Base-by-base conservation (phyloP, 2,329 filamentous ascomycete species). In the Sphaerulina populicola region DNA sequence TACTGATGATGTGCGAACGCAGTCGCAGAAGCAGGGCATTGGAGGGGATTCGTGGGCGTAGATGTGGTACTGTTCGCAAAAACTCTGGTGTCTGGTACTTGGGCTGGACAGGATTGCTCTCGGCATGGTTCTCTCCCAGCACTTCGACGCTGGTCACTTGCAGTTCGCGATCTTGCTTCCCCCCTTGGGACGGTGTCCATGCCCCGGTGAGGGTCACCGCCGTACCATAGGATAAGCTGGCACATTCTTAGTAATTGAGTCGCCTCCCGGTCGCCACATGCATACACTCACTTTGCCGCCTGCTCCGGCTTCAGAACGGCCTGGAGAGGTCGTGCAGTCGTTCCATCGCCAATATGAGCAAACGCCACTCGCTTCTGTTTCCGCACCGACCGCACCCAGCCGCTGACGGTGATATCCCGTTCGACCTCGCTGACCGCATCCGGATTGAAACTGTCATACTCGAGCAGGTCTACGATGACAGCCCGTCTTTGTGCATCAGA, bases 21-120 rank as follows among this genome's bases (percentile, higher is more conserved):
- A 97, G 78, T 42, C 88, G 84, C 43, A 95, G 75, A 53, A 96
- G 73, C 38, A 88, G 77, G 23, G 88, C 80, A 69, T 94, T 90
- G 65, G 88, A 78, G 0, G 88, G 86, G 14, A 88, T 82, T 62
- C 91, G 85, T 57, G 86, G 73, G 52, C 93, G 85, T 53, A 98
- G 77, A 71, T 98, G 93, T 44, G 91, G 88, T 47, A 95, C 78
- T 10, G 85, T 86, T 52, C 93, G 85, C 55, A 98, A 79, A 68
- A 85, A 97, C 66, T 97, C 91, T 45, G 85, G 76, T 4, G 84
- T 88, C 62, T 96, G 90, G 62, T 93, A 95, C 71, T 97, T 97
- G 71, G 95, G 95, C 71, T 98, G 93, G 21, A 98, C 81, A 2
- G 93, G 93, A 66, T 88, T 94, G 56, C 83, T 86, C 86, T 97